Conservation (phyloP, 352 stramenopile species). For the Globisporangium okanoganense region DNA sequence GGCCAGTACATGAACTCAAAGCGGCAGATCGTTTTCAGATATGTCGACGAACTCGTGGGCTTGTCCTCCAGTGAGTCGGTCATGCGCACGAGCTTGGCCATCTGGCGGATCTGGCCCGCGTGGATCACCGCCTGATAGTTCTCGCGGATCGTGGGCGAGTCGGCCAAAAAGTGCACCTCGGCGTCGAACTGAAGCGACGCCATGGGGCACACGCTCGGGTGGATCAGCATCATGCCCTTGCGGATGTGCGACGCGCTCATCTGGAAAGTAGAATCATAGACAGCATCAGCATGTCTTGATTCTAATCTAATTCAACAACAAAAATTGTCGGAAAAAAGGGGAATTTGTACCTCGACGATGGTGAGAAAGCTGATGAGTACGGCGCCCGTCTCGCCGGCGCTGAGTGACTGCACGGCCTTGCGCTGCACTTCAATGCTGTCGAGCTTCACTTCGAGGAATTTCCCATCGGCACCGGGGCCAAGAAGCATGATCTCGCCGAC, state of each 20-base stretch:
- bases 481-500: slow-evolving; percentile 67
- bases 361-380: slow-evolving; percentile 47
- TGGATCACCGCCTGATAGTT: slow-evolving; percentile 85
- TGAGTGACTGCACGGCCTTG: slow-evolving; percentile 50
- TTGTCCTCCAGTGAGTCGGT: slow-evolving; percentile 5
- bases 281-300: neutral
- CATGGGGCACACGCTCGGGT: slow-evolving; percentile 15
- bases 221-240: slow-evolving; percentile 19
- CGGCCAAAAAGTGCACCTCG: slow-evolving; percentile 16
- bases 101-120: slow-evolving; percentile 72
- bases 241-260: slow-evolving; percentile 38
- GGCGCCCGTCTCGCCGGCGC: slow-evolving; percentile 66
- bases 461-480: slow-evolving; percentile 45
- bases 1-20: slow-evolving; percentile 88
- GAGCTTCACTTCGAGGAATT: slow-evolving; percentile 63
- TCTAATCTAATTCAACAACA: neutral
- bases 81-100: slow-evolving; percentile 73
- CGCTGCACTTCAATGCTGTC: slow-evolving; percentile 81
- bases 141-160: slow-evolving; percentile 50
- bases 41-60: slow-evolving; percentile 9
- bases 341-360: slow-evolving; percentile 27
- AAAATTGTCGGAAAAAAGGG: neutral
- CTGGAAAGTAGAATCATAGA: neutral
- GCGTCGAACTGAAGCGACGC: slow-evolving; percentile 14
- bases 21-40: slow-evolving; percentile 49